Conservation (phyloP, 129 eudicot species). For the Centella asiatica region DNA sequence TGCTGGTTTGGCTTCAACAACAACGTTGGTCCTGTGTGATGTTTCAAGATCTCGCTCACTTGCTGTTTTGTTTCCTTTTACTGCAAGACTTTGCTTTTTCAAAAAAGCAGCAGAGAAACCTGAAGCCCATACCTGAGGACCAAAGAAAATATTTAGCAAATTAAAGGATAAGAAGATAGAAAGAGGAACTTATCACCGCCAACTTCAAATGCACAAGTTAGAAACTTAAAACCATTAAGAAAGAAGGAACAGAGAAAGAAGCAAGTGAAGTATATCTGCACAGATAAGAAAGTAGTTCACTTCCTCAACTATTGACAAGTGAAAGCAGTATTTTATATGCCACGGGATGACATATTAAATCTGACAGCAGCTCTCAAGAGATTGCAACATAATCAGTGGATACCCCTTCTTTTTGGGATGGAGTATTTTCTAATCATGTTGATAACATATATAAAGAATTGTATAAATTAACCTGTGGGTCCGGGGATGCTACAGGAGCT, state of each 20-base stretch:
- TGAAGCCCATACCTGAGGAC: constrained; percentile 81
- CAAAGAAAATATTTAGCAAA: background rate
- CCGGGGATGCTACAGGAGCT: constrained; percentile 90
- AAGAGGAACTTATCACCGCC: too few species aligned
- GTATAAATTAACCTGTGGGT: constrained; percentile 88
- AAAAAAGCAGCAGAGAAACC: constrained; percentile 97
- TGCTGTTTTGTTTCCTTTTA: background rate
- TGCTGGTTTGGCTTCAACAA: constrained; percentile 47
- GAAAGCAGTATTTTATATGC: too few species aligned
- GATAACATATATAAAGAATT: too few species aligned
- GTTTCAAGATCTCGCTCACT: constrained; percentile 12
- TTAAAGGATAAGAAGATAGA: too few species aligned
- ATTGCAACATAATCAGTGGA: too few species aligned
- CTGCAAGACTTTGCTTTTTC: constrained; percentile 65
- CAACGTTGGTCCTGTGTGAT: constrained; percentile 23
- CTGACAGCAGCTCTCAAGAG: too few species aligned
- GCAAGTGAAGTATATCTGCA: too few species aligned
- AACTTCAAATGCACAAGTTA: constrained; percentile 89
- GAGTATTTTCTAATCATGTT: too few species aligned
- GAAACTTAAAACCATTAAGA: constrained; percentile 82
- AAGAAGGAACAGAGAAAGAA: background rate
- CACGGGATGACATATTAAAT: too few species aligned
- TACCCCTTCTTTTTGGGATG: too few species aligned
- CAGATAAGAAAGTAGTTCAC: too few species aligned
- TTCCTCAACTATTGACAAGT: too few species aligned